Percentiles rank a stretch among this genome's conserved stretches.
phyloP scores from a whole-genome alignment of 192 early-diverging fungal genomes.

The Backusella circina region DNA sequence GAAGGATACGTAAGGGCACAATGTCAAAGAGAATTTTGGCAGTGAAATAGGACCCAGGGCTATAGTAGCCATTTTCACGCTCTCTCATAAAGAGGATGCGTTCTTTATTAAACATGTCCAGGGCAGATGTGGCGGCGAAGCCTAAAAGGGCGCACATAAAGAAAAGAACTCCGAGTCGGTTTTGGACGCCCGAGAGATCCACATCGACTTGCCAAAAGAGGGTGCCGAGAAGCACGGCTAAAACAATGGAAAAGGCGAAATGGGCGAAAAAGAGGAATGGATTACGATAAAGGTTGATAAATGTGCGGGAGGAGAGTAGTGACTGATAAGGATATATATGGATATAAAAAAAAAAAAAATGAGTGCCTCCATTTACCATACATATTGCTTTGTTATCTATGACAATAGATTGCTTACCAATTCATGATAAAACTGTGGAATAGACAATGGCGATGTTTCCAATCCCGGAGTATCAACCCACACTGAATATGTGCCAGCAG shows the following conservation, averaged over 20 bases:
- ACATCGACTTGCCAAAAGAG: slow-evolving; percentile 59
- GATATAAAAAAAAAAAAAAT: not conserved
- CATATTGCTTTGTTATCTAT: not conserved
- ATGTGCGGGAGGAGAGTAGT: slow-evolving; percentile 40
- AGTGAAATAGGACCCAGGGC: slow-evolving; percentile 45
- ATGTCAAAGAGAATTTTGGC: slow-evolving; percentile 66
- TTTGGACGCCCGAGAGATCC: slow-evolving; percentile 69
- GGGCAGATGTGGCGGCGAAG: slow-evolving; percentile 62
- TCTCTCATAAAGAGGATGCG: slow-evolving; percentile 46
- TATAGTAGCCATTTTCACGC: slow-evolving; percentile 47
- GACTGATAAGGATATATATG: slow-evolving; percentile 9
- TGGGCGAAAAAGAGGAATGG: slow-evolving; percentile 58
- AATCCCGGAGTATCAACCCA: slow-evolving; percentile 2
- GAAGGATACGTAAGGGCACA: slow-evolving; percentile 65
- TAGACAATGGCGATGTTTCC: slow-evolving; percentile 9
- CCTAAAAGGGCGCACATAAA: slow-evolving; percentile 68
- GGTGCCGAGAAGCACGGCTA: slow-evolving; percentile 63
- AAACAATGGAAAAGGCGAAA: slow-evolving; percentile 42
- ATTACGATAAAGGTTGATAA: slow-evolving; percentile 47
- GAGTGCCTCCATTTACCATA: not conserved
- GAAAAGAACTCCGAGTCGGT: slow-evolving; percentile 65
- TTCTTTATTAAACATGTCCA: slow-evolving; percentile 51
- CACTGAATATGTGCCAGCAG: slow-evolving; percentile 3
- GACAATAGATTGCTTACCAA: slow-evolving; percentile 7
- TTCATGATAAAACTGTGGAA: slow-evolving; percentile 23